phyloP scores from a whole-genome alignment of 2,329 filamentous ascomycete genomes.

The Beauveria brongniartii region DNA sequence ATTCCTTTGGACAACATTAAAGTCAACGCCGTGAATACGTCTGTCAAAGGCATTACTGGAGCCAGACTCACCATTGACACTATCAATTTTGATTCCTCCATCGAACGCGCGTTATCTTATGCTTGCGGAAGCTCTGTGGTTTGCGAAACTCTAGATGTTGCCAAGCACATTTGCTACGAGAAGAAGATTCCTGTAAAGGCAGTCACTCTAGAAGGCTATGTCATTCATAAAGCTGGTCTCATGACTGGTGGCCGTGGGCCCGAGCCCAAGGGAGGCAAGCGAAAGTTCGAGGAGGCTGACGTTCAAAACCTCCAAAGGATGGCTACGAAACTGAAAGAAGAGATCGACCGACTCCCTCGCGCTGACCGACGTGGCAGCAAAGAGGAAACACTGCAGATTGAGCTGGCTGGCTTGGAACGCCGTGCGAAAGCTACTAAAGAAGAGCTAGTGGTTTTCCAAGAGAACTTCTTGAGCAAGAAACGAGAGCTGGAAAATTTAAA shows the following conservation, averaged over 20 bases:
- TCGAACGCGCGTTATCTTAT: conserved; percentile 89
- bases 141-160: conserved; percentile 78
- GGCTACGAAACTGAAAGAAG: conserved; percentile 65
- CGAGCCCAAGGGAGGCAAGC: conserved; percentile 64
- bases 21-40: conserved; percentile 82
- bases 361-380: conserved; percentile 65
- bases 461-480: conserved; percentile 77
- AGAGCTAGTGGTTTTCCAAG: conserved; percentile 69
- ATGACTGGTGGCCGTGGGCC: conserved; percentile 92
- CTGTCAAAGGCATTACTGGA: conserved; percentile 79
- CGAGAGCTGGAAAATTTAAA: conserved; percentile 70
- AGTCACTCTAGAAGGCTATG: conserved; percentile 87
- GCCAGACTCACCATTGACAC: conserved; percentile 90
- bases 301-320: conserved; percentile 75
- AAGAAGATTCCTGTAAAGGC: conserved; percentile 84
- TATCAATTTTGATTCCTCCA: conserved; percentile 81
- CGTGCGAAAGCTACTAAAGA: conserved; percentile 62
- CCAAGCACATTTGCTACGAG: conserved; percentile 83
- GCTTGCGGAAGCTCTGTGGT: conserved; percentile 93
- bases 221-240: conserved; percentile 91
- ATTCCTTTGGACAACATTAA: conserved; percentile 97
- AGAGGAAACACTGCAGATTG: conserved; percentile 73
- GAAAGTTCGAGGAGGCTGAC: conserved; percentile 83
- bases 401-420: conserved; percentile 72
- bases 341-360: conserved; percentile 73